These are phyloP conservation scores for Globisporangium barbulae DNA, from an alignment of 352 stramenopile species.

Conservation along the genomic window DNA sequence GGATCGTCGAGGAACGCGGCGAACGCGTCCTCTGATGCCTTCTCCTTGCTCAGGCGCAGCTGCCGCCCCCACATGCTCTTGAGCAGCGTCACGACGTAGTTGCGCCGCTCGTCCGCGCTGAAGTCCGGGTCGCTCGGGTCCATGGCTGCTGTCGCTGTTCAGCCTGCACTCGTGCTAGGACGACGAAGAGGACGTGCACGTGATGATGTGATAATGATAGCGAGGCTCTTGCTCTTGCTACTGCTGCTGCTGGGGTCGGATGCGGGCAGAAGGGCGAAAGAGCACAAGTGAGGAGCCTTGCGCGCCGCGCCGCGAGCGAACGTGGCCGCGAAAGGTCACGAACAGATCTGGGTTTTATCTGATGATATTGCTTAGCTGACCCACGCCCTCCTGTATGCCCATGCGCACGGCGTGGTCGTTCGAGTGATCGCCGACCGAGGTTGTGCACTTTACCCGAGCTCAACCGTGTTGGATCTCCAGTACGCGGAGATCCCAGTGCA, in stretches of 20 bases:
- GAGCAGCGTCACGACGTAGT: slow-evolving; percentile 61
- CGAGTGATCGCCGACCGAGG: no score
- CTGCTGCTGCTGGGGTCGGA: background rate
- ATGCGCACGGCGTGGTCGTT: no score
- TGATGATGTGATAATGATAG: no score
- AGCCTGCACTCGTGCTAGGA: background rate
- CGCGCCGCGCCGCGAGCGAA: background rate
- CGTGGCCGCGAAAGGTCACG: background rate
- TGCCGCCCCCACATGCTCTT: slow-evolving; percentile 55
- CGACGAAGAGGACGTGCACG: background rate
- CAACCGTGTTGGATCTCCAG: no score
- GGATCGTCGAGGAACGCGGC: slow-evolving; percentile 70
- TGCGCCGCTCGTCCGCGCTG: slow-evolving; percentile 41
- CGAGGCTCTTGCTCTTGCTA: background rate
- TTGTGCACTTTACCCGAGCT: no score
- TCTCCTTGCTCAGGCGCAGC: slow-evolving; percentile 32
- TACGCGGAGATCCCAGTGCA: no score
- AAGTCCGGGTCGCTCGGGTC: slow-evolving; percentile 32
- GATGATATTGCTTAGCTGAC: no score
- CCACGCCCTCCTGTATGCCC: no score
- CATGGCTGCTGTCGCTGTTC: slow-evolving; percentile 7
- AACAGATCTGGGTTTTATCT: no score
- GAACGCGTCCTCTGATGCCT: slow-evolving; percentile 47
- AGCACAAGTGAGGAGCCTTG: background rate
- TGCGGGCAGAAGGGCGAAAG: background rate